These are phyloP conservation scores for Diplodia seriata DNA, from an alignment of 2,329 filamentous ascomycete genomes.

Conservation along the genomic window DNA sequence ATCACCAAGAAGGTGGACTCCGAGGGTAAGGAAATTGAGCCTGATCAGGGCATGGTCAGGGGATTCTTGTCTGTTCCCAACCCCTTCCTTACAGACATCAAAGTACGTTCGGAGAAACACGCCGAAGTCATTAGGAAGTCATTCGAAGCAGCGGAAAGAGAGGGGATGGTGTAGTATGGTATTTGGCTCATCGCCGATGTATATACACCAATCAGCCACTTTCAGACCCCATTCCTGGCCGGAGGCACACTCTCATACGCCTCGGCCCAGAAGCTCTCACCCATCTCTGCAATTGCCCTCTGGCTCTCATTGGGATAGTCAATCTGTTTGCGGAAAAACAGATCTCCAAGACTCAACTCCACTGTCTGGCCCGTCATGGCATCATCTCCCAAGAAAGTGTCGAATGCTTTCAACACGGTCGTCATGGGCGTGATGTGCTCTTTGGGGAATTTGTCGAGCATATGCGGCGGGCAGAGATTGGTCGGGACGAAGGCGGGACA, in stretches of 20 bases:
- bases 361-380: slow-evolving; percentile 50
- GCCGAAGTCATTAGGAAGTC: slow-evolving; percentile 39
- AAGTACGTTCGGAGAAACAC: slow-evolving; percentile 38
- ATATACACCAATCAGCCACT: too few relatives aligned
- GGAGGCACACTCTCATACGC: slow-evolving; percentile 41
- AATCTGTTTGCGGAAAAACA: slow-evolving; percentile 50
- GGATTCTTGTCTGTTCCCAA: slow-evolving; percentile 45
- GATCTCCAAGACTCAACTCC: slow-evolving; percentile 50
- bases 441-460: slow-evolving; percentile 47
- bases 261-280: slow-evolving; percentile 44
- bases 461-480: slow-evolving; percentile 48
- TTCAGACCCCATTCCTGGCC: slow-evolving; percentile 31
- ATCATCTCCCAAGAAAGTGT: slow-evolving; percentile 46
- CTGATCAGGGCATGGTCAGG: slow-evolving; percentile 41
- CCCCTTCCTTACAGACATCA: slow-evolving; percentile 44
- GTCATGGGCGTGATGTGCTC: slow-evolving; percentile 51
- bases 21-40: slow-evolving; percentile 39
- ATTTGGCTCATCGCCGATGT: too few relatives aligned
- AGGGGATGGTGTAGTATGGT: slow-evolving; percentile 36
- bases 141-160: slow-evolving; percentile 38
- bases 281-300: slow-evolving; percentile 46
- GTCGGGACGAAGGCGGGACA: slow-evolving; percentile 52
- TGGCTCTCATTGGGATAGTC: slow-evolving; percentile 52
- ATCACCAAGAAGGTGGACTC: slow-evolving; percentile 42
- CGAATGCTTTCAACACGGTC: slow-evolving; percentile 51